These are phyloP conservation scores for Backusella tuberculispora DNA, from an alignment of 192 early-diverging fungal species.

Conservation along the genomic window DNA sequence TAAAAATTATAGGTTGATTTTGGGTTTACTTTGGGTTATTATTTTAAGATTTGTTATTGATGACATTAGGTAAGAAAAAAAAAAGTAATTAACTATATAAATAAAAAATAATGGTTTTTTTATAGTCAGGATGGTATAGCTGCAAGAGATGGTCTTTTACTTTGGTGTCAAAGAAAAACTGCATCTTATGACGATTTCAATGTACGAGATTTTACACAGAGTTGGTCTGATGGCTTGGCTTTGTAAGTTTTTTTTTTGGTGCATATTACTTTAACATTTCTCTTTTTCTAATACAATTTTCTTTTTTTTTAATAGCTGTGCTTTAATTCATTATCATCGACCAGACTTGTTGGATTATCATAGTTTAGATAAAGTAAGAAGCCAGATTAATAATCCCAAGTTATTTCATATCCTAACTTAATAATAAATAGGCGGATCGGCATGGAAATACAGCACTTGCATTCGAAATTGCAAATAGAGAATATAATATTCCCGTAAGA, in stretches of 20 bases:
- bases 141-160: conserved; percentile 94
- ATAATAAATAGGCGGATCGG: conserved; percentile 53
- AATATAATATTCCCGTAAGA: conserved; percentile 82
- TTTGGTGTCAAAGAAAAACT: conserved; percentile 98
- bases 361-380: conserved; percentile 72
- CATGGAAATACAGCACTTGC: conserved; percentile 91
- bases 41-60: conserved; percentile 97
- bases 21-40: conserved; percentile 97
- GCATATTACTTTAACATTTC: not conserved
- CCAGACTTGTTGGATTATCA: conserved; percentile 94
- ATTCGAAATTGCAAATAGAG: conserved; percentile 90
- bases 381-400: not conserved
- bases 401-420: not conserved
- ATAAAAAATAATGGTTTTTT: not conserved
- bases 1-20: conserved; percentile 85
- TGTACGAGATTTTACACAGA: conserved; percentile 90
- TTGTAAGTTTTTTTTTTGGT: conserved; percentile 59
- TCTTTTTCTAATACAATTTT: not conserved
- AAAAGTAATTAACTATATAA: not conserved
- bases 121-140: conserved; percentile 89
- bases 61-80: conserved; percentile 71
- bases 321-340: conserved; percentile 94
- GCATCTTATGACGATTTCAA: conserved; percentile 88
- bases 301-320: conserved; percentile 63
- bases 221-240: conserved; percentile 94